Evolutionary conservation across 345 rosid species (phyloP), one percentile per base, ranked within the genome.

Genomic region (Lepidium aucheri): DNA sequence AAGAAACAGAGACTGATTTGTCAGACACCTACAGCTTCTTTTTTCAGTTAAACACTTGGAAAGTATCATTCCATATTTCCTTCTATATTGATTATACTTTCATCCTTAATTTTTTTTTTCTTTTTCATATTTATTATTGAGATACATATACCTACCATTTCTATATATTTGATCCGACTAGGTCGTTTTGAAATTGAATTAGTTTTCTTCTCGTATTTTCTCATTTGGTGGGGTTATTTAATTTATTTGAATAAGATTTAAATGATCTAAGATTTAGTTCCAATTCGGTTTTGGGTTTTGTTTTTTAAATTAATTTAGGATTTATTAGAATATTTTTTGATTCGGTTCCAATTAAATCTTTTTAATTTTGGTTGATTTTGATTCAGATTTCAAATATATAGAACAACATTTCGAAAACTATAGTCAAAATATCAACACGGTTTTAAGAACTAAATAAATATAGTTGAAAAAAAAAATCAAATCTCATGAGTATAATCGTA

Each of bases 31-130:
- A 24, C 3, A 60, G 26, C 68, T 53, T 60, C 72, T 58, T 53
- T 53, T 73, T 73, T 8, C 63, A 73, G 72, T 52, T 17, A 73
- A 73, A 73, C 51, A 66, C 72, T 60, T 53, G 20, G 17, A 66
- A 73, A 42, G 67, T 45, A 51, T 43, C 12, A 20, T 35, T 63
- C 63, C 50, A 73, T 42, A 28, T 60, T 73, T 66, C 61, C 51
- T 34, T 42, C 34, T 65, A 15, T 52, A 43, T 56, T 64, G 14
- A 4, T 33, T 24, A 14, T 20, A 38, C 0, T 30, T 50, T 40
- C 10, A 30, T 11, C 33, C 15, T 38, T 2, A 7, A 4, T 1
- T 20, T 50, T 22, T 2, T n/a, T 43, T 41, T 39, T 8, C 6
- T 15, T 28, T 52, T 2, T 16, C 6, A 9, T 39, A 8, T 33